phyloP scores from a whole-genome alignment of 1,284 basidiomycete genomes.

The Tylopilus sp. region DNA sequence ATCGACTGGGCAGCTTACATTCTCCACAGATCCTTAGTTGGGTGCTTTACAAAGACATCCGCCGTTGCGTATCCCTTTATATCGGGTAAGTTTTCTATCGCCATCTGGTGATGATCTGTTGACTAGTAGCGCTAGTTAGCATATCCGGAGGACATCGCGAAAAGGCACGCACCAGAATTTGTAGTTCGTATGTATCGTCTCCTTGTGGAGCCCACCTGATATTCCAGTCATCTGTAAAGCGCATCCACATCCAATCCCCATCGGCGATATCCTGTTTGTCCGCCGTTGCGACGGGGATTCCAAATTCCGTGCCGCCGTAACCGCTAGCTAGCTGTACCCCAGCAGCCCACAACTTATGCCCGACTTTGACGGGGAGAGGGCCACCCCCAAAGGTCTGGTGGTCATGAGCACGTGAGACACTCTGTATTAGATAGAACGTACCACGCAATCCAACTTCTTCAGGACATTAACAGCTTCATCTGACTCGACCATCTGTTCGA shows the following conservation, averaged over 20 bases:
- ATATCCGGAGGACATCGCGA: accelerated
- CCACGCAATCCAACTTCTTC: slow-evolving; percentile 17
- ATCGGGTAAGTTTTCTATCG: slow-evolving; percentile 34
- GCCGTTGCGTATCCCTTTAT: slow-evolving; percentile 30
- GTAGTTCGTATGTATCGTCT: slow-evolving; percentile 34
- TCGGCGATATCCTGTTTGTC: slow-evolving; percentile 13
- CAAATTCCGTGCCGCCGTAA: slow-evolving; percentile 34
- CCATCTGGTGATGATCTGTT: slow-evolving; percentile 7
- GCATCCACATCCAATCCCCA: slow-evolving; percentile 37
- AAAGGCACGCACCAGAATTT: slow-evolving; percentile 29
- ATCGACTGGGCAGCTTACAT: slow-evolving; percentile 15
- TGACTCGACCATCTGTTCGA: slow-evolving; percentile 21
- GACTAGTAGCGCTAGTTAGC: slow-evolving; percentile 9
- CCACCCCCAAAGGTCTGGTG: slow-evolving; percentile 27
- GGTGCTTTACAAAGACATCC: slow-evolving; percentile 33
- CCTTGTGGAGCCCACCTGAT: slow-evolving; percentile 33
- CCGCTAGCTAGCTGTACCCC: slow-evolving; percentile 17
- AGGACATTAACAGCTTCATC: slow-evolving; percentile 8
- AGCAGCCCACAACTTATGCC: slow-evolving; percentile 20
- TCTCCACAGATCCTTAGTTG: slow-evolving; percentile 30
- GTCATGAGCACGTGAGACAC: neutral
- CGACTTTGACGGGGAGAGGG: slow-evolving; percentile 23
- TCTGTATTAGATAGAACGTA: slow-evolving; percentile 5
- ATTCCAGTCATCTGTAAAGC: slow-evolving; percentile 16
- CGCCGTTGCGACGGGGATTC: slow-evolving; percentile 1